Evolutionary conservation across 2,329 filamentous ascomycete species (phyloP).

Genomic region (Didymella keratinophila): DNA sequence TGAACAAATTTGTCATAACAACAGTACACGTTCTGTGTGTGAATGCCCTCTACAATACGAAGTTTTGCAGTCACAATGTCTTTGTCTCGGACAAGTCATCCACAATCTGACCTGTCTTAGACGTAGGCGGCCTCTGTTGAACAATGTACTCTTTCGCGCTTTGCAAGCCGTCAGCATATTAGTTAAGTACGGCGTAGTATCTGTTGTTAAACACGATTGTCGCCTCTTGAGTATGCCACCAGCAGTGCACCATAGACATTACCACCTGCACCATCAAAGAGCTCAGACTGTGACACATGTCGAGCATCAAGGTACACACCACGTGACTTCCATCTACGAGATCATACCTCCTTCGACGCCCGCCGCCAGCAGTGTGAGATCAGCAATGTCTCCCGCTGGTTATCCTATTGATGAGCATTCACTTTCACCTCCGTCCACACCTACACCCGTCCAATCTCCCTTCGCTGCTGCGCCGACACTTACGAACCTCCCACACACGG

Average conservation of each 20-base stretch:
- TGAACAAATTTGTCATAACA: not conserved
- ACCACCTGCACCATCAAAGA: not conserved
- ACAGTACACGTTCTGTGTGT: not conserved
- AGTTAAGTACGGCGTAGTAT: too few relatives aligned
- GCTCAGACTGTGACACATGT: not conserved
- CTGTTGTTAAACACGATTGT: too few relatives aligned
- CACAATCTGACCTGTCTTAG: conserved; percentile 1
- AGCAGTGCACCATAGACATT: not conserved
- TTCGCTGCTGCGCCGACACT: too few relatives aligned
- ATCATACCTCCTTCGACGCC: not conserved
- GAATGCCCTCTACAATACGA: too few relatives aligned
- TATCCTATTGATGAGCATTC: not conserved
- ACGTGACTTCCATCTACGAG: not conserved
- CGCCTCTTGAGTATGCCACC: not conserved
- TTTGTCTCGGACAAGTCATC: conserved; percentile 11
- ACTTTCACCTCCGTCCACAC: not conserved
- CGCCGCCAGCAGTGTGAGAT: too few relatives aligned
- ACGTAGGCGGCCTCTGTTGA: not conserved
- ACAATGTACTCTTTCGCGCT: not conserved
- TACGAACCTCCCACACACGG: too few relatives aligned
- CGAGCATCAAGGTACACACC: not conserved
- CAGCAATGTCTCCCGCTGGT: not conserved
- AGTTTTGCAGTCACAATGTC: not conserved
- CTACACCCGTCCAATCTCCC: not conserved
- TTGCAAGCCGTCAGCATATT: too few relatives aligned